phyloP scores from a whole-genome alignment of 306 rosid species.

The Quillaja saponaria region DNA sequence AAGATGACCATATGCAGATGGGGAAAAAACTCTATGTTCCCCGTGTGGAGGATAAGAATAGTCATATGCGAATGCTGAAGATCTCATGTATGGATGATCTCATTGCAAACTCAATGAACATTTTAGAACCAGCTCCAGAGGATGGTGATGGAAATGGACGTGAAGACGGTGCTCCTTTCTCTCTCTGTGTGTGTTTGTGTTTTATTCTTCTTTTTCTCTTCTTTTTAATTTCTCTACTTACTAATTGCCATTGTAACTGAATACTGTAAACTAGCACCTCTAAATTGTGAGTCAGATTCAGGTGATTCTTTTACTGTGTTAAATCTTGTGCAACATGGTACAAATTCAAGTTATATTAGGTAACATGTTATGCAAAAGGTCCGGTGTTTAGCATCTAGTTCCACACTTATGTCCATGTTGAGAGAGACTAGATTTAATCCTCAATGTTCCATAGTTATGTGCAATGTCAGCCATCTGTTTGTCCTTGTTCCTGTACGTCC shows the following conservation, averaged over 20 bases:
- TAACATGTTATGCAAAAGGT: background rate
- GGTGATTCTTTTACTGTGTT: background rate
- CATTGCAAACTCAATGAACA: constrained; percentile 84
- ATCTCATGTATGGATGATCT: constrained; percentile 79
- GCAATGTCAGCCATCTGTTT: constrained; percentile 13
- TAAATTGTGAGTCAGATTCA: constrained; percentile 6
- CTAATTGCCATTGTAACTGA: background rate
- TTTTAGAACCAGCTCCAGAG: constrained; percentile 78
- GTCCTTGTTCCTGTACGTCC: constrained; percentile 5
- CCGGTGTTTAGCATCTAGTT: constrained; percentile 1
- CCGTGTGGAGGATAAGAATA: constrained; percentile 90
- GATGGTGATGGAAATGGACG: constrained; percentile 82
- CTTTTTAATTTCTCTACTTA: background rate
- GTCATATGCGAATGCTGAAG: constrained; percentile 88
- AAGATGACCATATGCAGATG: constrained; percentile 46
- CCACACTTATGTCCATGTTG: constrained; percentile 1
- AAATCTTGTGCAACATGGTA: too few relatives aligned
- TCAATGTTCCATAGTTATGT: constrained; percentile 4
- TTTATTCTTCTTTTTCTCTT: background rate
- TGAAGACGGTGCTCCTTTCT: constrained; percentile 68
- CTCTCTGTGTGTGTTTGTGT: constrained; percentile 4
- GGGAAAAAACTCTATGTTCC: constrained; percentile 74
- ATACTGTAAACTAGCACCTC: constrained; percentile 2
- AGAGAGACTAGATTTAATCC: background rate
- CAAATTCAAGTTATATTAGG: background rate